Percentiles rank a stretch among this genome's conserved stretches.
These are phyloP conservation scores for Plantago coronopus DNA, from an alignment of 305 asterid species.

Conservation along the genomic window DNA sequence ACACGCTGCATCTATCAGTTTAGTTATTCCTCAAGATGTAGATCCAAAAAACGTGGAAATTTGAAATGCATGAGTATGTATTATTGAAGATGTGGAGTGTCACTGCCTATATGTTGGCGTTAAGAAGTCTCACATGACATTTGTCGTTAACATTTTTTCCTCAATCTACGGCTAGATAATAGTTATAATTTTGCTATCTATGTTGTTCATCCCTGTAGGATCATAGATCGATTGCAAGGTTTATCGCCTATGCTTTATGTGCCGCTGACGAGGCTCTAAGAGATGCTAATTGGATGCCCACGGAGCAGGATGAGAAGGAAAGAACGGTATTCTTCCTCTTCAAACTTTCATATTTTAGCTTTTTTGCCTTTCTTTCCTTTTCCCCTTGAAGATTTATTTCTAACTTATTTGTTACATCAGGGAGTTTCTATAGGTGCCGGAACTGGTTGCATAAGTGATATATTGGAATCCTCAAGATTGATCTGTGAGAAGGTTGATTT, in stretches of 20 bases:
- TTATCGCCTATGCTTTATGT: conserved; percentile 89
- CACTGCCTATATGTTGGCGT: no score
- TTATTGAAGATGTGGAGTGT: background rate
- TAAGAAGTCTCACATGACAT: no score
- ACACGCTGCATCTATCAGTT: no score
- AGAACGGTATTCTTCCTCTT: conserved; percentile 58
- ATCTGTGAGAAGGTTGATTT: conserved; percentile 75
- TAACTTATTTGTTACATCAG: conserved; percentile 48
- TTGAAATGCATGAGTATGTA: background rate
- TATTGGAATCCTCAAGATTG: conserved; percentile 84
- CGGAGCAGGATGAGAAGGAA: conserved; percentile 73
- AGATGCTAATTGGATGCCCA: conserved; percentile 90
- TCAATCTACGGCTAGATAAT: no score
- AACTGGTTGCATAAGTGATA: conserved; percentile 85
- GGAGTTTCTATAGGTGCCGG: conserved; percentile 99
- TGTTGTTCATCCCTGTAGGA: conserved; percentile 43
- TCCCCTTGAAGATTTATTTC: conserved; percentile 22
- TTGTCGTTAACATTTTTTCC: no score
- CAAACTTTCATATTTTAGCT: background rate
- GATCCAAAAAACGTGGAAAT: no score
- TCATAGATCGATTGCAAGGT: conserved; percentile 82
- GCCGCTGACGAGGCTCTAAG: conserved; percentile 93
- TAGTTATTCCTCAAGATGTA: no score
- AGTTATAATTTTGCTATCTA: conserved; percentile 14
- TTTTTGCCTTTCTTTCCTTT: conserved; percentile 6